A percentile compares a stretch with the other conserved stretches of the same genome.
Conservation (phyloP, 2,329 filamentous ascomycete species). For the Myotisia sp. region DNA sequence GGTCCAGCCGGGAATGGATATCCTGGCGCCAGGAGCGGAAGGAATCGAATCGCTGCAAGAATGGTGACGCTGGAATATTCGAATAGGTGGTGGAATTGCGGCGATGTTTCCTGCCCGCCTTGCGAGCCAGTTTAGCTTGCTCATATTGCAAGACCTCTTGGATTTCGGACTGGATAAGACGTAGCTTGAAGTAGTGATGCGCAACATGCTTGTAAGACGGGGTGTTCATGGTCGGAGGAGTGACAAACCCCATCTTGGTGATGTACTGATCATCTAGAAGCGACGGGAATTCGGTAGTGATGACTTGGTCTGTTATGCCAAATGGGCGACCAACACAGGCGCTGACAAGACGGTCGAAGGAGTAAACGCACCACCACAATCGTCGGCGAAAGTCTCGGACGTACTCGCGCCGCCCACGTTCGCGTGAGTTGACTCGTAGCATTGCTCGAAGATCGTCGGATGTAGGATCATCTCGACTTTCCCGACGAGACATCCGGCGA, state of each 20-base stretch:
- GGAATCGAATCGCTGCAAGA: conserved; percentile 66
- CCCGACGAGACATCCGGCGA: conserved; percentile 7
- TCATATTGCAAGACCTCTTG: conserved; percentile 86
- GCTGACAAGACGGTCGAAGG: conserved; percentile 83
- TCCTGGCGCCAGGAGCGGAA: conserved; percentile 81
- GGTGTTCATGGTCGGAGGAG: conserved; percentile 43
- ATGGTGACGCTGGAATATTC: conserved; percentile 68
- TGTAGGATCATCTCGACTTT: conserved; percentile 7
- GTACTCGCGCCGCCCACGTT: conserved; percentile 62
- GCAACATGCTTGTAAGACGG: conserved; percentile 83
- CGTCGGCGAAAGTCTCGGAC: conserved; percentile 71
- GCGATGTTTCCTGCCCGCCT: conserved; percentile 46
- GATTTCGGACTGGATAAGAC: conserved; percentile 85
- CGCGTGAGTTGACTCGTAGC: conserved; percentile 34
- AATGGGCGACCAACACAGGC: conserved; percentile 88
- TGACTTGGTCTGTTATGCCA: conserved; percentile 87
- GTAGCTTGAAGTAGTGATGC: conserved; percentile 80
- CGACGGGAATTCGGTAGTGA: conserved; percentile 89
- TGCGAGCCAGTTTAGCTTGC: conserved; percentile 65
- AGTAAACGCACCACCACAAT: conserved; percentile 96
- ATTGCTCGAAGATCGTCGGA: conserved; percentile 11
- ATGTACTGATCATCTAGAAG: conserved; percentile 79
- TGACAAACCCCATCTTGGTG: conserved; percentile 59
- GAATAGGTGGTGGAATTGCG: conserved; percentile 60
- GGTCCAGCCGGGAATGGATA: conserved; percentile 65